phyloP scores from a whole-genome alignment of 495 filamentous ascomycete genomes.

The Podospora tetraspora region DNA sequence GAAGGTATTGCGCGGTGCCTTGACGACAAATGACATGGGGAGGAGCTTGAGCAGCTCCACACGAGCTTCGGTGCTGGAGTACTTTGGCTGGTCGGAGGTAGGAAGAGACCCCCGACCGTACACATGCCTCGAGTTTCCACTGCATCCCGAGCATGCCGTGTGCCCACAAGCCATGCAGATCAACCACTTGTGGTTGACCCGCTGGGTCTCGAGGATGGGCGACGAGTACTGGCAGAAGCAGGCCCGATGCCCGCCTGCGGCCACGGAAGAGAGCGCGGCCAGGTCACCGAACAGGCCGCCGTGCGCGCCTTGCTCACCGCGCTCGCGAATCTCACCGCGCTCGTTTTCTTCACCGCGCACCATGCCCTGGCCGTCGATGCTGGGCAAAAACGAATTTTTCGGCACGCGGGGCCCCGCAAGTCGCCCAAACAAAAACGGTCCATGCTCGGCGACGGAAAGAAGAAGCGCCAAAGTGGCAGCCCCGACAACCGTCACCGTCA shows the following conservation, averaged over 20 bases:
- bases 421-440: background rate
- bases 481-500: constrained; percentile 71
- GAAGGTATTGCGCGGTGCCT: background rate
- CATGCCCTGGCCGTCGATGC: background rate
- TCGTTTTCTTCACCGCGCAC: background rate
- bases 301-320: background rate
- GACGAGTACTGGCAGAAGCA: constrained; percentile 3
- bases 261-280: background rate
- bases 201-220: background rate
- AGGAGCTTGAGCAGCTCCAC: constrained; percentile 1
- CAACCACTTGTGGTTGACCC: background rate
- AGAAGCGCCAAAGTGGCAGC: constrained; percentile 48
- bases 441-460: constrained; percentile 24
- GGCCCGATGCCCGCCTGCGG: background rate
- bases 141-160: constrained; percentile 23
- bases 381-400: background rate
- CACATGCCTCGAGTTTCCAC: constrained; percentile 32
- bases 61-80: constrained; percentile 10
- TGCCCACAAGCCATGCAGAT: constrained; percentile 16
- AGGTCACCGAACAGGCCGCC: background rate
- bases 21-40: constrained; percentile 1
- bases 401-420: background rate
- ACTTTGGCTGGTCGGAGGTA: background rate
- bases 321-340: background rate
- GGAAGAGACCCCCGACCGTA: constrained; percentile 1